Evolutionary conservation across 257 asterid species (phyloP), one percentile per base, ranked within the genome.

Genomic region (Gentiana straminea): DNA sequence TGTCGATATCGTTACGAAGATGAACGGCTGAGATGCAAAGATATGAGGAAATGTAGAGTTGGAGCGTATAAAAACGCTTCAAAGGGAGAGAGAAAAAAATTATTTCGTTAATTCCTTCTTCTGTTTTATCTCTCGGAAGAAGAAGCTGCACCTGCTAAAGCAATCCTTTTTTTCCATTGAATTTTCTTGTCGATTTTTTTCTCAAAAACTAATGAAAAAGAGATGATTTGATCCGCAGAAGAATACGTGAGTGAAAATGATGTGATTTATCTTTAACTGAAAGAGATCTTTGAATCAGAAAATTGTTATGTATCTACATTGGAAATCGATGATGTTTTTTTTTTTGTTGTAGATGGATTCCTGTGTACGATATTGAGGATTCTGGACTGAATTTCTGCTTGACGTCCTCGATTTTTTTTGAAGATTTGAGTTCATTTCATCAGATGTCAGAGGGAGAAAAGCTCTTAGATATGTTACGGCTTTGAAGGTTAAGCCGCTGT

Each of bases 21-120:
- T 63, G 48, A 33, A 55, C 5, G 52, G 38, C 24, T 9, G 24
- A 59, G 77, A 74, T 76, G n/a, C 45, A 48, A 62, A 59, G 47
- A 12, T 56, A 49, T 49, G 24, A 51, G 33, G 66, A 48, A 63
- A 73, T 56, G 52, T 65, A 50, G 77, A 68, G 68, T 63, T 66
- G 64, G 68, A 33, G 57, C 69, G 83, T 80, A 78, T 79, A 82
- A 80, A 76, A 76, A 75, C 80, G 78, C 52, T 73, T 57, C 66
- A 73, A 72, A 60, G 84, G 68, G 58, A 65, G 69, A 61, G 81
- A 74, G 80, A 61, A 15, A 15, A 15, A 15, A 15, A 15, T 61
- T 58, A 68, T 73, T 73, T 77, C 78, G 73, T 75, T 58, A 13
- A 13, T 37, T 44, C 64, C 69, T 66, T 15, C 24, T 60, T 68